Conservation (phyloP, 345 rosid genomes). For the Bruguiera parviflora region DNA sequence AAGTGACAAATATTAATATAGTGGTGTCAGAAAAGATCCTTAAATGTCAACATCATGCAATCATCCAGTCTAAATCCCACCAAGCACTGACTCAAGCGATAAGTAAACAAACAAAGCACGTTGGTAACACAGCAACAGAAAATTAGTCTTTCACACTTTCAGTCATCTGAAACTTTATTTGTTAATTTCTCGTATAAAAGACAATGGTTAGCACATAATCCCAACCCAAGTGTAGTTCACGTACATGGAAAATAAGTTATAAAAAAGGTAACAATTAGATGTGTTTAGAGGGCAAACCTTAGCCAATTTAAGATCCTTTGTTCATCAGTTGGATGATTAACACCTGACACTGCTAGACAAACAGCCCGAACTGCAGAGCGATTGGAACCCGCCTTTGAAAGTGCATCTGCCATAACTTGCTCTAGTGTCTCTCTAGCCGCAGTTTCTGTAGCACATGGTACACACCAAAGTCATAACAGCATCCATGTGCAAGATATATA, state of each 20-base stretch:
- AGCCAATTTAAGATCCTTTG: constrained; percentile 73
- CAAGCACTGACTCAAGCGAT: no score
- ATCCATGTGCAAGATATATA: no score
- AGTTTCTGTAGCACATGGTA: constrained; percentile 42
- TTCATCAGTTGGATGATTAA: constrained; percentile 86
- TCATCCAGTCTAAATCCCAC: neutral
- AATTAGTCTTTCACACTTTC: neutral
- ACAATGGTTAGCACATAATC: no score
- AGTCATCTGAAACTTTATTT: no score
- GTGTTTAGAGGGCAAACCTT: constrained; percentile 44
- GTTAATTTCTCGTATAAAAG: no score
- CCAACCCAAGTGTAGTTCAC: no score
- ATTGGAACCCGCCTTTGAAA: constrained; percentile 56
- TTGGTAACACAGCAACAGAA: neutral
- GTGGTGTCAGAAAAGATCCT: neutral
- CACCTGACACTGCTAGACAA: constrained; percentile 94
- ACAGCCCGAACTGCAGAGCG: constrained; percentile 79
- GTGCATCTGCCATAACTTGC: constrained; percentile 85
- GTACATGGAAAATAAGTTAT: neutral
- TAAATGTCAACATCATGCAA: neutral
- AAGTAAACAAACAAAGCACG: no score
- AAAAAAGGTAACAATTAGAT: neutral
- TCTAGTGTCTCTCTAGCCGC: constrained; percentile 84
- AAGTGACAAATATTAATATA: neutral
- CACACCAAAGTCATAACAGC: neutral